These are phyloP conservation scores for Diplodia corticola DNA, from an alignment of 2,329 filamentous ascomycete species.

Conservation along the genomic window DNA sequence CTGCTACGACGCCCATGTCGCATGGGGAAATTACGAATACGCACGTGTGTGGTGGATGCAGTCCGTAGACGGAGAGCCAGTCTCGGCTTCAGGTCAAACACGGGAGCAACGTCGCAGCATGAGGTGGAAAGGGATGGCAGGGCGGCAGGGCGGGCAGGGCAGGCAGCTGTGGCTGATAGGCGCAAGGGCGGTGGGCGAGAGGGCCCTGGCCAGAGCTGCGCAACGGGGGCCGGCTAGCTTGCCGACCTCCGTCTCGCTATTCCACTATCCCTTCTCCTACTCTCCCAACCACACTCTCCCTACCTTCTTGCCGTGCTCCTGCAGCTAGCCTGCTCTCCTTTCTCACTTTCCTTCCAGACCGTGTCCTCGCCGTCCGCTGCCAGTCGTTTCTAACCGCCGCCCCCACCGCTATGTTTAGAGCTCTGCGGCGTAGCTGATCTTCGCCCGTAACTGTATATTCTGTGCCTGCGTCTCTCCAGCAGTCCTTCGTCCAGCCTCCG, in stretches of 20 bases:
- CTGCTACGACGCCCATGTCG: neutral
- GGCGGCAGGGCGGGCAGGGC: neutral
- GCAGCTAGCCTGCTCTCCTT: neutral
- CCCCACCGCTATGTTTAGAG: neutral
- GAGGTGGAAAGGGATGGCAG: neutral
- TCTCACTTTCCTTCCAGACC: neutral
- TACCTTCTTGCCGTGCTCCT: neutral
- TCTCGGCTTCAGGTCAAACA: neutral
- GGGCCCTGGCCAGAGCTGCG: neutral
- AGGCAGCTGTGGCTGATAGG: neutral
- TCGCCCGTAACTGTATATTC: neutral
- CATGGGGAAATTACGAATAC: neutral
- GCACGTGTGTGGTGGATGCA: neutral
- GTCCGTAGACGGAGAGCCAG: no score
- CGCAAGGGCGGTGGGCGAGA: conserved; percentile 5
- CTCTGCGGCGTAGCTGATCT: conserved; percentile 6
- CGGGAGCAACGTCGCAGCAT: neutral
- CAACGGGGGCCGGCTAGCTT: neutral
- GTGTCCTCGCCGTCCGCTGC: neutral
- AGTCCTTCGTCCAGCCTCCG: neutral
- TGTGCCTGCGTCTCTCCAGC: neutral
- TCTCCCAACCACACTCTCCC: neutral
- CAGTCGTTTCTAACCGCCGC: neutral
- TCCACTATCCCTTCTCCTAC: neutral
- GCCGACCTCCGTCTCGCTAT: conserved; percentile 1